Evolutionary conservation across 2,329 filamentous ascomycete species (phyloP).

Genomic region (Paraconiothyrium brasiliense): DNA sequence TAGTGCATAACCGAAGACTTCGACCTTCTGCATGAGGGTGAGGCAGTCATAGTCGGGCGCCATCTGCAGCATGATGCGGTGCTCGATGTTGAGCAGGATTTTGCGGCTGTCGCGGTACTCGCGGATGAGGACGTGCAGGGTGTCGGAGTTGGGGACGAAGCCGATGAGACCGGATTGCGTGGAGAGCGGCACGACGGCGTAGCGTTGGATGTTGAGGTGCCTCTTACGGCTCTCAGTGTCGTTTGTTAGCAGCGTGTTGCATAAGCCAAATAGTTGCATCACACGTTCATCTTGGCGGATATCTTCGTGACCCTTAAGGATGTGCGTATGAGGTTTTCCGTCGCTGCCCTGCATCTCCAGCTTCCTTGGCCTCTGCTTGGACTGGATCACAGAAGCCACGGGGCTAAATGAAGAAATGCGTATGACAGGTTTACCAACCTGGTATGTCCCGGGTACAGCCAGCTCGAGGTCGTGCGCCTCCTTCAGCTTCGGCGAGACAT

Average conservation of each 20-base stretch:
- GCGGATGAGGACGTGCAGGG: constrained; percentile 92
- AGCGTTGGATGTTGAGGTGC: constrained; percentile 94
- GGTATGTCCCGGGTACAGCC: constrained; percentile 94
- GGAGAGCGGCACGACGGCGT: constrained; percentile 95
- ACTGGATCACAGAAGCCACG: constrained; percentile 90
- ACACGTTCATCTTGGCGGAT: constrained; percentile 98
- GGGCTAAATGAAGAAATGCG: constrained; percentile 90
- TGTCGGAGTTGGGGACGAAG: constrained; percentile 98
- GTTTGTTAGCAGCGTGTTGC: constrained; percentile 92
- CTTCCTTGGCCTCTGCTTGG: constrained; percentile 94
- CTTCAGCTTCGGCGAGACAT: constrained; percentile 94
- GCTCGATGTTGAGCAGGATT: constrained; percentile 98
- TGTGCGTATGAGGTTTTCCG: constrained; percentile 84
- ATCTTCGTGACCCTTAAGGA: constrained; percentile 98
- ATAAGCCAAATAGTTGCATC: constrained; percentile 98
- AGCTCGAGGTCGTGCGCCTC: constrained; percentile 86
- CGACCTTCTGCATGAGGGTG: constrained; percentile 99
- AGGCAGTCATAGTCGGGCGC: constrained; percentile 98
- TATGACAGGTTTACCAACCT: constrained; percentile 80
- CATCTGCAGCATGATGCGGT: constrained; percentile 99
- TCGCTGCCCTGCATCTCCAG: constrained; percentile 89
- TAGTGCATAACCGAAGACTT: constrained; percentile 98
- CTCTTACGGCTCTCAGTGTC: constrained; percentile 97
- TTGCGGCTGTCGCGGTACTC: constrained; percentile 97
- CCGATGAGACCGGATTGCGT: constrained; percentile 95